Evolutionary conservation across 2,329 filamentous ascomycete genomes (phyloP).

Genomic region (Verticillium longisporum): DNA sequence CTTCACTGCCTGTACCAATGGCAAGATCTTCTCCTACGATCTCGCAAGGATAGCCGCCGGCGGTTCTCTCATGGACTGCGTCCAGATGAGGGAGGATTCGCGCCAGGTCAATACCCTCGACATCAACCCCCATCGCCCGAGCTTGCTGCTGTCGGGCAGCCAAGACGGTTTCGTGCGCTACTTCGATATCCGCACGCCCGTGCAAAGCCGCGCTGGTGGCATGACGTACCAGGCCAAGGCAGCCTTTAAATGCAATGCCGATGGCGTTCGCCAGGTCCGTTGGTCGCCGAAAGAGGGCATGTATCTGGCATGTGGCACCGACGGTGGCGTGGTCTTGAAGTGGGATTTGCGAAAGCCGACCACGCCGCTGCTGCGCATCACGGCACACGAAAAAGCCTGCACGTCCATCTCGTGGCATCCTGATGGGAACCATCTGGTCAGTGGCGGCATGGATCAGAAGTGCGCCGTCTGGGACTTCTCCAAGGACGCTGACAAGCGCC

Average conservation of each 20-base stretch:
- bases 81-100: slow-evolving; percentile 54
- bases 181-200: slow-evolving; percentile 48
- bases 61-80: slow-evolving; percentile 41
- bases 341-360: slow-evolving; percentile 54
- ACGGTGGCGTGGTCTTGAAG: slow-evolving; percentile 54
- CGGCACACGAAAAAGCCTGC: slow-evolving; percentile 54
- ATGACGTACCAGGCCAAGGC: slow-evolving; percentile 36
- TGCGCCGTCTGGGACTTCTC: slow-evolving; percentile 62
- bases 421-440: slow-evolving; percentile 59
- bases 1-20: slow-evolving; percentile 57
- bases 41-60: slow-evolving; percentile 40
- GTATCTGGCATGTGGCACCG: slow-evolving; percentile 58
- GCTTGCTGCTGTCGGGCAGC: slow-evolving; percentile 54
- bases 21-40: slow-evolving; percentile 60
- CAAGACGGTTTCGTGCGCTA: slow-evolving; percentile 58
- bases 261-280: slow-evolving; percentile 54
- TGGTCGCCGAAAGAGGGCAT: slow-evolving; percentile 58
- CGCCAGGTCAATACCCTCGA: slow-evolving; percentile 58
- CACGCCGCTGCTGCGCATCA: slow-evolving; percentile 50
- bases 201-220: slow-evolving; percentile 39
- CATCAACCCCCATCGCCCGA: slow-evolving; percentile 52
- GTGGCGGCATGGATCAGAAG: slow-evolving; percentile 54
- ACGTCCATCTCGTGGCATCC: slow-evolving; percentile 60
- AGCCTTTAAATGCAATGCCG: slow-evolving; percentile 44
- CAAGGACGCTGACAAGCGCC: slow-evolving; percentile 51